Evolutionary conservation across 2,329 filamentous ascomycete genomes (phyloP).

Genomic region (Chalaropsis ovoidea): DNA sequence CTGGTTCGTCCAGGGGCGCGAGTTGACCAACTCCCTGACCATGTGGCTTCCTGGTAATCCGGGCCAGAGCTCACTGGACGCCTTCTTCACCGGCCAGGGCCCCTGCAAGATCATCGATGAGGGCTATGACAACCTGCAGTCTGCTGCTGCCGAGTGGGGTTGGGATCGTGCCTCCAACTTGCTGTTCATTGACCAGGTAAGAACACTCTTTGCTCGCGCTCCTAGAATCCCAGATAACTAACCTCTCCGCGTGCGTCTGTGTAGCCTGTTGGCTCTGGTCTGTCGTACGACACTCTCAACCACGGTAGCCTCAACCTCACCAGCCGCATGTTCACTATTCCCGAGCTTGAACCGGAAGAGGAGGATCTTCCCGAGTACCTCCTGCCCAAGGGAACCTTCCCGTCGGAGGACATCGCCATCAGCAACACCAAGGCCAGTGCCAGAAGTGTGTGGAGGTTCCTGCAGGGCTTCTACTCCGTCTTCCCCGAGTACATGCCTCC

Average conservation of each 20-base stretch:
- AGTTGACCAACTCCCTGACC: conserved; percentile 26
- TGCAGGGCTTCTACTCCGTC: conserved; percentile 49
- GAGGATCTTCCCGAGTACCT: conserved; percentile 31
- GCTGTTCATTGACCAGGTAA: conserved; percentile 46
- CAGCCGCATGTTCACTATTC: conserved; percentile 31
- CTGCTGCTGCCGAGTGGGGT: conserved; percentile 50
- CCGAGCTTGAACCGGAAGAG: conserved; percentile 33
- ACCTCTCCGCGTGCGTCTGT: not conserved
- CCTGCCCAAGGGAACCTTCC: conserved; percentile 23
- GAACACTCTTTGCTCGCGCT: conserved; percentile 31
- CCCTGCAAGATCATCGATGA: conserved; percentile 42
- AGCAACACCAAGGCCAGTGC: conserved; percentile 49
- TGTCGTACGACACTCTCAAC: conserved; percentile 54
- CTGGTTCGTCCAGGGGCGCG: conserved; percentile 41
- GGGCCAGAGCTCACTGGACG: conserved; percentile 54
- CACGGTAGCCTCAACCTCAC: conserved; percentile 49
- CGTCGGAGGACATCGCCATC: conserved; percentile 34
- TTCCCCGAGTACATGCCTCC: conserved; percentile 50
- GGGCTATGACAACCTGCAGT: conserved; percentile 39
- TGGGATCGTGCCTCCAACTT: conserved; percentile 51
- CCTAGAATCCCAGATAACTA: conserved; percentile 32
- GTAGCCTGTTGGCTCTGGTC: conserved; percentile 56
- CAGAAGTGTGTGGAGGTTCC: conserved; percentile 54
- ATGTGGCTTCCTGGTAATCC: conserved; percentile 61
- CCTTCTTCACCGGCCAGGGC: conserved; percentile 52